Evolutionary conservation across 805 yeast species (phyloP), one percentile per base, ranked within the genome.

Genomic region (Schwanniomyces polymorphus): DNA sequence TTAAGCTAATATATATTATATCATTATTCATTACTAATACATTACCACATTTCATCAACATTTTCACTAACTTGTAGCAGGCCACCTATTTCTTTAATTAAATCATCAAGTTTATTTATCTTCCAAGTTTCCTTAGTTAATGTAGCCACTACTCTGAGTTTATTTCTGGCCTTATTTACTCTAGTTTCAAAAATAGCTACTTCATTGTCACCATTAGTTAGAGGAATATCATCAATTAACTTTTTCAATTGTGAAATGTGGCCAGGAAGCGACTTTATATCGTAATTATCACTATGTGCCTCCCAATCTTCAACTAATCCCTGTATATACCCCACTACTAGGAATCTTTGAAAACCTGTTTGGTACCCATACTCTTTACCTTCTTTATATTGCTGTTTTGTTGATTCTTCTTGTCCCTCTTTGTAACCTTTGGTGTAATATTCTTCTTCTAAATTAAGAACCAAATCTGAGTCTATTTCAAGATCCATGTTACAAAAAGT

Each of bases 311-410:
- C 64, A 17, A 79, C 60, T 35, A 84, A 56, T 14, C 86, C 84
- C 46, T 74, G 61, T 34, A 86, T 72, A 46, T 87, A 84, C 0
- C 97, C 97, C 1, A 91, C 60, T 0, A 88, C 60, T 2, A 88
- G 54, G 56, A 80, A 85, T 48, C 88, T 67, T 63, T 86, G 94
- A 56, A 82, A 86, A 0, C 89, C 90, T 0, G 87, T 84, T 59
- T 86, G 94, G 38, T 83, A 75, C 0, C 98, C 98, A 54, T 82
- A 84, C 58, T 88, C 90, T 58, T 85, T 86, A 1, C 97, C 97
- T 60, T 91, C 97, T 2, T 73, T 53, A 43, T 67, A 74, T 41
- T 90, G 91, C 38, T 82, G 78, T 41, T 61, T 64, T 0, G 81
- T 68, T 0, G 90, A 86, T 43, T 79, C 85, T 4, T 68, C 64